Evolutionary conservation across 2,329 filamentous ascomycete species (phyloP).

Genomic region (Diaporthe citri): DNA sequence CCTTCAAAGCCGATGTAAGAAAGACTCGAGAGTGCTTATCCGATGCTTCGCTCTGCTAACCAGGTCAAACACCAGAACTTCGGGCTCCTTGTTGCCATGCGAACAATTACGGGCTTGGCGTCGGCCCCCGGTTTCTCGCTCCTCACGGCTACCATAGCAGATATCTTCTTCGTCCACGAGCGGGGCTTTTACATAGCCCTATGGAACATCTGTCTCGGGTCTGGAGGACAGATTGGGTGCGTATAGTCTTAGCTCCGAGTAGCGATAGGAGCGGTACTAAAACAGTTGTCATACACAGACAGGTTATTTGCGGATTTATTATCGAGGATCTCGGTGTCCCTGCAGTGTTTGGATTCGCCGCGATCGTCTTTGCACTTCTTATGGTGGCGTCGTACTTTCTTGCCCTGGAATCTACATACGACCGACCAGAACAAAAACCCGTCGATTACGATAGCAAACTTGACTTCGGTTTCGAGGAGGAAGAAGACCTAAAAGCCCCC

Average conservation of each 20-base stretch:
- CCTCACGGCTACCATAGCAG: constrained; percentile 18
- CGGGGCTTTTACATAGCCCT: constrained; percentile 19
- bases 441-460: not conserved
- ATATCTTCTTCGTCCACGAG: constrained; percentile 34
- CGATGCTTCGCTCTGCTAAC: not conserved
- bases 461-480: not conserved
- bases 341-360: constrained; percentile 21
- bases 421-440: not conserved
- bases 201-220: constrained; percentile 10
- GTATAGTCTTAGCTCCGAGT: not conserved
- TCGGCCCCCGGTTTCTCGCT: constrained; percentile 22
- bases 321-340: constrained; percentile 29
- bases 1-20: not conserved
- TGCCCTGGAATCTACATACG: constrained; percentile 30
- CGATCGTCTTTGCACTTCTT: constrained; percentile 24
- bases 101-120: constrained; percentile 24
- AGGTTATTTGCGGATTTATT: constrained; percentile 30
- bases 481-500: not conserved
- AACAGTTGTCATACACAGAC: not conserved
- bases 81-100: constrained; percentile 20
- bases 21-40: not conserved
- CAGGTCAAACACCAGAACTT: not conserved
- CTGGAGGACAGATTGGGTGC: constrained; percentile 7
- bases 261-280: not conserved
- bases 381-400: constrained; percentile 23